phyloP scores from a whole-genome alignment of 2,329 filamentous ascomycete species.

The Penicillium capsulatum region DNA sequence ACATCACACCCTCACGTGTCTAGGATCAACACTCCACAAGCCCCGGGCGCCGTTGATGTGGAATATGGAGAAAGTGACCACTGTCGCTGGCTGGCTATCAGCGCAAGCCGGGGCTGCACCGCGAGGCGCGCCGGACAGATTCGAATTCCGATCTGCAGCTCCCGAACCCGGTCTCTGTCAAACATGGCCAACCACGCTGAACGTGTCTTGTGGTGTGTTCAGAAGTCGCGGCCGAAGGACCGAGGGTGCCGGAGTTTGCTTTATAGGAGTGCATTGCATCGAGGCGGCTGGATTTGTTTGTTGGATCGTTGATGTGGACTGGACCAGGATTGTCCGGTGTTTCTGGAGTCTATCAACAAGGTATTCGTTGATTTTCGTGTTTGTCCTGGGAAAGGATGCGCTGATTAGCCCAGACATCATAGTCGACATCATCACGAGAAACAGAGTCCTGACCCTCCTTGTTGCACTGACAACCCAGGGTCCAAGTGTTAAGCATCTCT shows the following conservation, averaged over 20 bases:
- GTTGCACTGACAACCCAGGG: conserved; percentile 16
- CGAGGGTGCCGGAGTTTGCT: no score
- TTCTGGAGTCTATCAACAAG: no score
- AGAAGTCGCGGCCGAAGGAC: no score
- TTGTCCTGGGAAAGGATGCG: no score
- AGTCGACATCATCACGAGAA: neutral
- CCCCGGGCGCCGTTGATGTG: conserved; percentile 18
- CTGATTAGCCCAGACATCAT: no score
- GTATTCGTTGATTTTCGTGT: no score
- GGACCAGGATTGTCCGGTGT: neutral
- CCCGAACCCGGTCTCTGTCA: conserved; percentile 1
- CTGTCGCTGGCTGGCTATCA: neutral
- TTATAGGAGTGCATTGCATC: no score
- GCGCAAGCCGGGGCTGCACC: neutral
- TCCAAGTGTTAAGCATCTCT: conserved; percentile 5
- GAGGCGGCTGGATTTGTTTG: conserved; percentile 1
- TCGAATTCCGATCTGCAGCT: conserved; percentile 9
- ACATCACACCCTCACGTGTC: conserved; percentile 1
- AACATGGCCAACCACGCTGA: conserved; percentile 2
- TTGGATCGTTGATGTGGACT: neutral
- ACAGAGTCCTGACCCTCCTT: conserved; percentile 1
- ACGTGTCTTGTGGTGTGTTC: no score
- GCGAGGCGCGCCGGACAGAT: conserved; percentile 4
- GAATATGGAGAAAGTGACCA: conserved; percentile 11
- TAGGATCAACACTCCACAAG: conserved; percentile 1